Evolutionary conservation across 2,329 filamentous ascomycete species (phyloP), one percentile per base, ranked within the genome.

Genomic region (Hansfordia pulvinata): DNA sequence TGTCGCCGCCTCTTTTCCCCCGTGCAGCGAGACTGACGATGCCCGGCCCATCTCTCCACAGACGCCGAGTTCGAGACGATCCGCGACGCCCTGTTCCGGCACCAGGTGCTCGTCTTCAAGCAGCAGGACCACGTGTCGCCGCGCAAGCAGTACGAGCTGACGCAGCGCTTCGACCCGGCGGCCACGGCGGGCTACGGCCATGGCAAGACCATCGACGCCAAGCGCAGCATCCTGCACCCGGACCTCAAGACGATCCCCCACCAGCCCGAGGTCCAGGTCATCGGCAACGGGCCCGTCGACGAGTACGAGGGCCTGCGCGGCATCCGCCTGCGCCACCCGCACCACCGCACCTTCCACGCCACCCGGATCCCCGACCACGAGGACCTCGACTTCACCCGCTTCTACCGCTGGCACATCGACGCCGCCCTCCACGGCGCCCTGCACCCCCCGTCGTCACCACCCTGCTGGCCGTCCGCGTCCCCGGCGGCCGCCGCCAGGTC

Each of bases 361-460:
- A 68, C 69, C 5, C 45, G 55, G 12, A 69, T 86, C 35, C 64
- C 76, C 0, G 52, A 50, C 10, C 48, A 52, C 6, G 58, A 64
- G n/a, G 62, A 67, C 33, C 47, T 62, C 12, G 53, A 53, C 38
- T 60, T 44, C 32, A 68, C 64, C 4, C 56, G 54, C 54, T 74
- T 83, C 53, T 85, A 81, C 52, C 61, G 79, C 32, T 85, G 80
- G 79, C 79, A 85, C 47, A 84, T 85, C 28, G 79, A 85, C 41
- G 79, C 80, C 4, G 79, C 79, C 2, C 56, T 85, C 5, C 85
- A 85, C 44, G 76, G 69, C 11, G 20, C 6, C 63, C 84, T 6
- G 69, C 79, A n/a, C 78, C 80, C 3, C 78, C 80, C 2, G 62
- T 74, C 15, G 79, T 75, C 4, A 86, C 80, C 0, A 74, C 73